Conservation (phyloP, 2,329 filamentous ascomycete genomes). For the Penicillium hesseltinei region DNA sequence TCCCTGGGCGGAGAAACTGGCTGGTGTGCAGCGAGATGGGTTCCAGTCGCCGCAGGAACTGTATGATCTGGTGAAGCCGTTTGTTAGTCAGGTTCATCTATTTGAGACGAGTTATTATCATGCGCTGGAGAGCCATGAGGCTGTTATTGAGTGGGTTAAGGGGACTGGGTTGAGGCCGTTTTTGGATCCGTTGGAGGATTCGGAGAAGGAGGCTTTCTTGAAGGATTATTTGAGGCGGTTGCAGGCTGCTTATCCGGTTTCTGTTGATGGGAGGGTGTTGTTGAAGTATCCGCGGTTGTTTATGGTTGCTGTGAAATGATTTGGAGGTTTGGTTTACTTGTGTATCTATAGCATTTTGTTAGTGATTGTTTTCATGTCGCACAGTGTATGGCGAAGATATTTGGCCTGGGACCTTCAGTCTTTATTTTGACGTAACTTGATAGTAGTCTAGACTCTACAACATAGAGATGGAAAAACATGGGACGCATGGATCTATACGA, state of each 20-base stretch:
- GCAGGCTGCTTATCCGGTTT: conserved; percentile 44
- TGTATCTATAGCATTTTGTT: neutral
- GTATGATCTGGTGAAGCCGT: conserved; percentile 50
- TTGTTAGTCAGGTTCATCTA: conserved; percentile 48
- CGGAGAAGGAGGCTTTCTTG: conserved; percentile 47
- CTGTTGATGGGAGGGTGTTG: conserved; percentile 54
- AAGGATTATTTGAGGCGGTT: conserved; percentile 48
- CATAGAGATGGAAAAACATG: neutral
- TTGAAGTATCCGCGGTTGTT: conserved; percentile 58
- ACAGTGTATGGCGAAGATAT: accelerated
- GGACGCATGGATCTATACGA: neutral
- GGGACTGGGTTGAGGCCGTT: conserved; percentile 58
- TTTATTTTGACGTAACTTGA: neutral
- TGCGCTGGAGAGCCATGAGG: conserved; percentile 47
- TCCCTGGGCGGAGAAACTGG: conserved; percentile 41
- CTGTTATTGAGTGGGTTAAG: conserved; percentile 61
- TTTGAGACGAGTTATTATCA: conserved; percentile 59
- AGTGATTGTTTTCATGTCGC: neutral
- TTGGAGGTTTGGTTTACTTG: neutral
- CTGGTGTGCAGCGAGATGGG: conserved; percentile 43
- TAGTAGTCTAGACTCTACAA: too few species aligned
- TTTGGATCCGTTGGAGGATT: conserved; percentile 47
- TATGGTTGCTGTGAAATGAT: conserved; percentile 46
- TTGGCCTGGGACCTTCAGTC: too few species aligned
- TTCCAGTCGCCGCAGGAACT: conserved; percentile 50